These are phyloP conservation scores for Delonix regia DNA, from an alignment of 306 rosid genomes.

Conservation along the genomic window DNA sequence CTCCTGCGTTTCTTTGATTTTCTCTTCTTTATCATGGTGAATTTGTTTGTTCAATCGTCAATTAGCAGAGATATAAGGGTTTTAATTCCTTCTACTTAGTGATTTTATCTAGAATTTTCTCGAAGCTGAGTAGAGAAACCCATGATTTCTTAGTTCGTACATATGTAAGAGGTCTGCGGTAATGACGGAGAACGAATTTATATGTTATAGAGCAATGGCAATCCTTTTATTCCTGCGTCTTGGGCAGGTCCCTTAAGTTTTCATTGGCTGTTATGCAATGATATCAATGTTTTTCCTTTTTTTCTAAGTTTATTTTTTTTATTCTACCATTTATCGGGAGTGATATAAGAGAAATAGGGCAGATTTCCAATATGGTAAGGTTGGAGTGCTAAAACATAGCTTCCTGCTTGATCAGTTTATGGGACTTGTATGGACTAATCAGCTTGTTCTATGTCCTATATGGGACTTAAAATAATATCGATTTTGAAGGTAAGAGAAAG, in stretches of 20 bases:
- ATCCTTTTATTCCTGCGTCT: background rate
- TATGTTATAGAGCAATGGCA: background rate
- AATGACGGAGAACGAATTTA: background rate
- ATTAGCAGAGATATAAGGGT: conserved; percentile 36
- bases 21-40: background rate
- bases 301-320: background rate
- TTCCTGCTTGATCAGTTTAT: background rate
- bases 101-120: conserved; percentile 10
- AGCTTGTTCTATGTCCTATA: background rate
- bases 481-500: background rate
- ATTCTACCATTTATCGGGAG: background rate
- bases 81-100: conserved; percentile 13
- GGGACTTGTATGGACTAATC: background rate
- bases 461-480: background rate
- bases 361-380: background rate
- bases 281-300: background rate
- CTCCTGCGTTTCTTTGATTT: background rate
- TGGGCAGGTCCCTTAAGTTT: background rate
- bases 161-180: background rate
- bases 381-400: background rate
- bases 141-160: conserved; percentile 5
- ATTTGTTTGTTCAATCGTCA: background rate
- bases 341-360: background rate
- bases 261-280: background rate
- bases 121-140: background rate